Percentiles rank a stretch among this genome's conserved stretches.
Conservation (phyloP, 345 rosid genomes). For the Camelina sativa region DNA sequence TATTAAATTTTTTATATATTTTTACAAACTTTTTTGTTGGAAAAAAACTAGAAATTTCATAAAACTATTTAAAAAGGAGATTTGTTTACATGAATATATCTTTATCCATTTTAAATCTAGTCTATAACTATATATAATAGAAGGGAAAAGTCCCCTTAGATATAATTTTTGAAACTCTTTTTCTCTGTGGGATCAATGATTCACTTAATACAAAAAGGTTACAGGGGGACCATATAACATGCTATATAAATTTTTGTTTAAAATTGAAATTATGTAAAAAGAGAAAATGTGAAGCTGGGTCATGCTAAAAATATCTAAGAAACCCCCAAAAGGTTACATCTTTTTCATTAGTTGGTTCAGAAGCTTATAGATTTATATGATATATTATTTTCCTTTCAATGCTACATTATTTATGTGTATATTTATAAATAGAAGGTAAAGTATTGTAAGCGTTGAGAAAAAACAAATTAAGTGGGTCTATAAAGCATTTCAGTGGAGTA, state of each 20-base stretch:
- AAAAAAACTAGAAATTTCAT: too few relatives aligned
- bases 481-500: conserved; percentile 9
- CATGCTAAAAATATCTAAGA: conserved; percentile 35
- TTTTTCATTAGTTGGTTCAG: conserved; percentile 24
- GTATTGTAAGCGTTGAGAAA: conserved; percentile 22
- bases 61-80: too few relatives aligned
- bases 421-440: background rate
- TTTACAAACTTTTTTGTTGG: background rate
- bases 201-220: background rate
- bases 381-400: background rate
- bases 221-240: conserved; percentile 30
- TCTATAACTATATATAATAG: background rate
- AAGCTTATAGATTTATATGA: conserved; percentile 11
- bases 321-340: conserved; percentile 28
- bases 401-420: background rate
- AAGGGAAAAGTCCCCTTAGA: background rate
- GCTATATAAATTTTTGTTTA: conserved; percentile 12
- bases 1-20: too few relatives aligned
- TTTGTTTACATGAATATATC: background rate
- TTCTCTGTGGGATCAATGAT: background rate
- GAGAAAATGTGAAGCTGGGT: background rate
- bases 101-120: background rate
- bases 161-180: background rate
- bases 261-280: background rate
- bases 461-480: background rate